A percentile compares a stretch with the other conserved stretches of the same genome.
These are phyloP conservation scores for Suillus subalutaceus DNA, from an alignment of 768 basidiomycete species.

Conservation along the genomic window DNA sequence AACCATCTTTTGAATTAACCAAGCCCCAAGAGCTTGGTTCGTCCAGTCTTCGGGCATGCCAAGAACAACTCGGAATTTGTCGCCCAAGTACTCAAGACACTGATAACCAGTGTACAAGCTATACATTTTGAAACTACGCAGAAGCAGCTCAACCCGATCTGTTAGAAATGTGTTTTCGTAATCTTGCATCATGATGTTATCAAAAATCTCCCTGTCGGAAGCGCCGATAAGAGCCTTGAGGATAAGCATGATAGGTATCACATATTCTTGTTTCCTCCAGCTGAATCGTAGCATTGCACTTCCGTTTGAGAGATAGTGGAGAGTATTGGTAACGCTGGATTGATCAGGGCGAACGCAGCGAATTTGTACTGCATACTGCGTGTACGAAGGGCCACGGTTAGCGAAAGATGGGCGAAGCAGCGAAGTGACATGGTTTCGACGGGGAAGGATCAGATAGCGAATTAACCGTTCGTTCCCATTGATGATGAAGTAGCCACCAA, in stretches of 20 bases:
- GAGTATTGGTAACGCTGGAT: slow-evolving; percentile 89
- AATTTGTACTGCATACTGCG: slow-evolving; percentile 91
- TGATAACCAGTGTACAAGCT: slow-evolving; percentile 85
- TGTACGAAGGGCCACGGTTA: slow-evolving; percentile 94
- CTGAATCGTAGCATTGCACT: slow-evolving; percentile 96
- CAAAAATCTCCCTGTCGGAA: slow-evolving; percentile 95
- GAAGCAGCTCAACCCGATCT: slow-evolving; percentile 91
- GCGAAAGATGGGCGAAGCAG: slow-evolving; percentile 89
- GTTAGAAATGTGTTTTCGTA: slow-evolving; percentile 97
- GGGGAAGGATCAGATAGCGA: slow-evolving; percentile 94
- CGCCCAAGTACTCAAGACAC: slow-evolving; percentile 93
- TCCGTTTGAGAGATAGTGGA: slow-evolving; percentile 97
- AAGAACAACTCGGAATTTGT: slow-evolving; percentile 94
- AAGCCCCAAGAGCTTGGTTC: slow-evolving; percentile 77
- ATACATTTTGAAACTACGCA: slow-evolving; percentile 95
- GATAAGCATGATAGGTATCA: slow-evolving; percentile 95
- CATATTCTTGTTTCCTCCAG: slow-evolving; percentile 98
- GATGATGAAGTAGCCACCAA: slow-evolving; percentile 97
- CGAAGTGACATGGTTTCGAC: slow-evolving; percentile 93
- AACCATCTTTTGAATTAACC: slow-evolving; percentile 82
- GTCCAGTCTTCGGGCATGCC: slow-evolving; percentile 93
- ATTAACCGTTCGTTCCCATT: slow-evolving; percentile 99
- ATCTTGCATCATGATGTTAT: slow-evolving; percentile 95
- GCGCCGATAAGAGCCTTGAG: slow-evolving; percentile 91
- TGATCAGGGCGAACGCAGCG: slow-evolving; percentile 94